phyloP scores from a whole-genome alignment of 192 early-diverging fungal genomes.

The Gryganskiella cystojenkinii region DNA sequence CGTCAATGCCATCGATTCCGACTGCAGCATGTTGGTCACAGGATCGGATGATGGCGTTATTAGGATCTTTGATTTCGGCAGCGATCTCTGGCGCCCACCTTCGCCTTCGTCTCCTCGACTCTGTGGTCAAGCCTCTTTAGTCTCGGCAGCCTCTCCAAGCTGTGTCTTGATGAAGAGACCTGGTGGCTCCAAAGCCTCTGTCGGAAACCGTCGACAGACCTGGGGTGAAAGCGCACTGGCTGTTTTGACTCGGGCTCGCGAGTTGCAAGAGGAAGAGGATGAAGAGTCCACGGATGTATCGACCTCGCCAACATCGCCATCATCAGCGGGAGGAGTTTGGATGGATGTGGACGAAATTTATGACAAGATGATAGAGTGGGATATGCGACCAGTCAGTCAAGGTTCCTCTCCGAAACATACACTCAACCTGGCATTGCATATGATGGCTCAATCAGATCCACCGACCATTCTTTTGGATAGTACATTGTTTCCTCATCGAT shows the following conservation, averaged over 20 bases:
- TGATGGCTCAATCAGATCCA: slow-evolving; percentile 47
- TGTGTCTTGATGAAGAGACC: slow-evolving; percentile 46
- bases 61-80: slow-evolving; percentile 44
- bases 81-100: slow-evolving; percentile 35
- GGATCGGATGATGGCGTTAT: slow-evolving; percentile 37
- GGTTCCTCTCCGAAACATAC: slow-evolving; percentile 46
- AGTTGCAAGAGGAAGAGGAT: not conserved
- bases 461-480: slow-evolving; percentile 43
- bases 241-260: slow-evolving; percentile 19
- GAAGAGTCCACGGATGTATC: too few relatives aligned
- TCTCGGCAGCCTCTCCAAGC: slow-evolving; percentile 26
- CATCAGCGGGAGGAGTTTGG: slow-evolving; percentile 8
- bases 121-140: slow-evolving; percentile 39
- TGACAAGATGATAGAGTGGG: slow-evolving; percentile 45
- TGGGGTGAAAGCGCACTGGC: slow-evolving; percentile 42
- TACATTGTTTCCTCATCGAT: slow-evolving; percentile 30
- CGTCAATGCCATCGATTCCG: slow-evolving; percentile 34
- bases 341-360: slow-evolving; percentile 53
- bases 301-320: too few relatives aligned
- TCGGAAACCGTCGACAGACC: slow-evolving; percentile 44
- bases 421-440: slow-evolving; percentile 45
- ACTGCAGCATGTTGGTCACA: slow-evolving; percentile 32
- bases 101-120: slow-evolving; percentile 36
- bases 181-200: slow-evolving; percentile 28
- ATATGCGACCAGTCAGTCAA: slow-evolving; percentile 43